Evolutionary conservation across 805 yeast genomes (phyloP).

Genomic region (Kregervanrija delftensis): DNA sequence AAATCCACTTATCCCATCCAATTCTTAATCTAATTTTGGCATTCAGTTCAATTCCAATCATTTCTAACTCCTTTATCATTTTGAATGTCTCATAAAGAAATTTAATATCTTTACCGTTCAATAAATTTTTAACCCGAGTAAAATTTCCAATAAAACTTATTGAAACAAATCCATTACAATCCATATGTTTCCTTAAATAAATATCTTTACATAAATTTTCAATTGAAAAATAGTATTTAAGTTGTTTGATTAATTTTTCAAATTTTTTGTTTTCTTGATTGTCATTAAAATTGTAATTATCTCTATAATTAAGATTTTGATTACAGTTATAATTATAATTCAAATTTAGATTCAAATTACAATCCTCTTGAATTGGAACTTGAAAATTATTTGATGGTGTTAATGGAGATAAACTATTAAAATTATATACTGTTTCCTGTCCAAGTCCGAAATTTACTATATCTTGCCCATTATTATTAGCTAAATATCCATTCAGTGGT

Average conservation of each 20-base stretch:
- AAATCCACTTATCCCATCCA: conserved; percentile 64
- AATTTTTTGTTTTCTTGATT: conserved; percentile 10
- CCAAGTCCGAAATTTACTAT: too few relatives aligned
- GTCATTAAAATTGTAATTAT: too few relatives aligned
- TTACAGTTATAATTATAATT: too few relatives aligned
- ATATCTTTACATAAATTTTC: conserved; percentile 82
- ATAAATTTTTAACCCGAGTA: conserved; percentile 59
- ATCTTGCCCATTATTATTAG: too few relatives aligned
- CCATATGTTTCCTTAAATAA: conserved; percentile 73
- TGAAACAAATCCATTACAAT: conserved; percentile 61
- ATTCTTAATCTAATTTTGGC: conserved; percentile 50
- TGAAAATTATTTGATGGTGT: too few relatives aligned
- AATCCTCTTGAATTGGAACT: too few relatives aligned
- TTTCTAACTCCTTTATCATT: conserved; percentile 25
- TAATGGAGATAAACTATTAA: too few relatives aligned
- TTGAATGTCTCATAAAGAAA: conserved; percentile 28
- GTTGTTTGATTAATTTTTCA: conserved; percentile 36
- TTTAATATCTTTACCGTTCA: conserved; percentile 37
- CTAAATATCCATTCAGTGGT: too few relatives aligned
- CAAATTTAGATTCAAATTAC: too few relatives aligned
- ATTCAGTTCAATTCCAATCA: conserved; percentile 24
- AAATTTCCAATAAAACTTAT: conserved; percentile 54
- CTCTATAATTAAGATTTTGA: too few relatives aligned
- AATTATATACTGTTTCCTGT: too few relatives aligned
- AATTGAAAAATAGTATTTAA: conserved; percentile 81